Evolutionary conservation across 2,329 filamentous ascomycete species (phyloP), one percentile per base, ranked within the genome.

Genomic region (Aspergillus jensenii): DNA sequence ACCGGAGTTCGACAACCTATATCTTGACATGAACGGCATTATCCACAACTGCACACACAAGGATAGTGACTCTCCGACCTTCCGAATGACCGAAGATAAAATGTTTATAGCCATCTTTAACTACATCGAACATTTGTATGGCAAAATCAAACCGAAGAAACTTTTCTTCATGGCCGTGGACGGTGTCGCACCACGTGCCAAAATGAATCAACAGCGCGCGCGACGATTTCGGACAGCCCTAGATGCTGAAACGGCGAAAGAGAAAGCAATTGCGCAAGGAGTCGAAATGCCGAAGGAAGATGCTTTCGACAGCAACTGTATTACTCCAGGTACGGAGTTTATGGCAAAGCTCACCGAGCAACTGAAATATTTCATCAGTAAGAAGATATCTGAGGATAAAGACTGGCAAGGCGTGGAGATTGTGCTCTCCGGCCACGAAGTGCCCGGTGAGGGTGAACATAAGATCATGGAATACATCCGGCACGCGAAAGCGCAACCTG

Each of bases 391-490:
- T 2, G 93, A 99, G 75, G 95, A 99, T 74, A 86, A 88, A 48
- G 95, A 99, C 69, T 99, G 95, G 95, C 95, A 99, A 78, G 90
- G 90, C 59, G 95, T 96, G 64, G 93, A 98, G 72, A 88, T 99
- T 67, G 92, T 99, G 53, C 84, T 99, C 59, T 99, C 95, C 6
- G 95, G 96, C 55, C 96, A 99, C 72, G 96, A 99, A 76, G 93
- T 98, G 25, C 95, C 95, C 6, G 95, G 95, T 68, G 96, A 99
- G 78, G 95, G 95, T 68, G 95, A 99, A 77, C 95, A 99, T 81
- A 99, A 99, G 80, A 96, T 99, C 77, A 99, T 99, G 95, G 96
- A 99, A 77, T 99, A 99, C 76, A 99, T 99, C 75, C 90, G 95
- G 67, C 91, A 96, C 76, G 91, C 95, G 62, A 98, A 98, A 81